Evolutionary conservation across 2,329 filamentous ascomycete genomes (phyloP), one percentile per base, ranked within the genome.

Genomic region (Scleromitrula shiraiana): DNA sequence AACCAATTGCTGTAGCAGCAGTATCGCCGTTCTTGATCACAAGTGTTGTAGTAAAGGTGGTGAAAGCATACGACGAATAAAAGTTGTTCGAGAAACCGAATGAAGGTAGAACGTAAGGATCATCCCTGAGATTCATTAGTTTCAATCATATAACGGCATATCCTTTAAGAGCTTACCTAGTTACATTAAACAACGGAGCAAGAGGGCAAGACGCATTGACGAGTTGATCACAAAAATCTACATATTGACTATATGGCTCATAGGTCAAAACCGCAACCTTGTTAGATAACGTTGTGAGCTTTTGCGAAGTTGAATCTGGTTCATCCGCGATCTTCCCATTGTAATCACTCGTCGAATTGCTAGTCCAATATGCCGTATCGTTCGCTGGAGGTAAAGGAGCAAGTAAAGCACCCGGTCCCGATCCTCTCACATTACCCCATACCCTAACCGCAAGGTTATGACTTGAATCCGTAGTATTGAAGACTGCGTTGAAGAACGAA

Each of bases 401-500:
- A 2, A 73, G 72, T 37, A 76, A 73, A n/a, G 41, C 22, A 42
- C 45, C 51, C 17, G 53, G 50, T 6, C 57, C 58, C 24, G 83
- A 79, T 39, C 93, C 93, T 7, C 83, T 86, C 24, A 97, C 88
- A 66, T 97, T 96, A 43, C 90, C 91, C 71, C 88, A 97, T 39
- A 95, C 77, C 1, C 82, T 93, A 47, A 96, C 71, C 53, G 78
- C 80, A 41, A 98, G 73, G 33, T 75, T 78, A 62, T 90, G 80
- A 42, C 70, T 74, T 4, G 76, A 64, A 53, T 76, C 69, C 12
- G 70, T 65, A 23, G 76, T 73, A 59, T 88, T 76, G 70, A 95
- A 95, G 17, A 70, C 68, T 49, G 87, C 91, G 59, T 86, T 81
- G 49, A 93, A 78, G 57, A 77, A 81, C 29, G 83, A 66, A 2